Evolutionary conservation across 2,329 filamentous ascomycete species (phyloP).

Genomic region (Colletotrichum australisinense): DNA sequence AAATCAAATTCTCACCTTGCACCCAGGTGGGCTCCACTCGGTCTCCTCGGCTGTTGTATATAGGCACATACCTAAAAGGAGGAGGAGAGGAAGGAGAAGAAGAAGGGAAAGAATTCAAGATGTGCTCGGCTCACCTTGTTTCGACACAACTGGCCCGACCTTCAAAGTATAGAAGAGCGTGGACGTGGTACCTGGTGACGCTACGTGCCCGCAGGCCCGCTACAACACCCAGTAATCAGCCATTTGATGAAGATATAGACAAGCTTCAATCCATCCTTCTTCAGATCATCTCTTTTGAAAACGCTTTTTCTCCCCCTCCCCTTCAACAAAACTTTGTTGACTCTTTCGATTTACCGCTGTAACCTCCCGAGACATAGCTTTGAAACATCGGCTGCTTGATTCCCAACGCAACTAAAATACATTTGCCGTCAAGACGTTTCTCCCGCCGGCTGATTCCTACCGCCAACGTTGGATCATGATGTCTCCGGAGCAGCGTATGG

Average conservation of each 20-base stretch:
- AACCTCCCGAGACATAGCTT: constrained; percentile 3
- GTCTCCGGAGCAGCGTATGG: constrained; percentile 34
- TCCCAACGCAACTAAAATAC: not conserved
- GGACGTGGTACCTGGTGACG: constrained; percentile 24
- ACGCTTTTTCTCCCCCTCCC: not conserved
- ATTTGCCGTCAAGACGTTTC: not conserved
- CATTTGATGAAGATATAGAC: constrained; percentile 13
- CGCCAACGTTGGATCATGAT: constrained; percentile 24
- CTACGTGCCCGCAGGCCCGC: constrained; percentile 3
- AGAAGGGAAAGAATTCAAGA: constrained; percentile 3
- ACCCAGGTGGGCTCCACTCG: constrained; percentile 8
- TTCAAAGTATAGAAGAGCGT: constrained; percentile 9
- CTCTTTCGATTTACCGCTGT: not conserved
- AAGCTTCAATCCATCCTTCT: constrained; percentile 8
- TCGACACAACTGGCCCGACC: constrained; percentile 29
- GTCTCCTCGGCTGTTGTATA: not conserved
- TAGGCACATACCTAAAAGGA: not conserved
- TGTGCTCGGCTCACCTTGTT: constrained; percentile 19
- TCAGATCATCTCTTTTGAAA: constrained; percentile 5
- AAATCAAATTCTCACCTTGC: too few species aligned
- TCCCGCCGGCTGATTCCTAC: not conserved
- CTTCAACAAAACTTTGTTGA: not conserved
- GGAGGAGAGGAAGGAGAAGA: too few species aligned
- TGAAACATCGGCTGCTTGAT: constrained; percentile 4
- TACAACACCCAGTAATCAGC: constrained; percentile 25